phyloP scores from a whole-genome alignment of 2,329 filamentous ascomycete species.

The Dothideomycetes sp. region DNA sequence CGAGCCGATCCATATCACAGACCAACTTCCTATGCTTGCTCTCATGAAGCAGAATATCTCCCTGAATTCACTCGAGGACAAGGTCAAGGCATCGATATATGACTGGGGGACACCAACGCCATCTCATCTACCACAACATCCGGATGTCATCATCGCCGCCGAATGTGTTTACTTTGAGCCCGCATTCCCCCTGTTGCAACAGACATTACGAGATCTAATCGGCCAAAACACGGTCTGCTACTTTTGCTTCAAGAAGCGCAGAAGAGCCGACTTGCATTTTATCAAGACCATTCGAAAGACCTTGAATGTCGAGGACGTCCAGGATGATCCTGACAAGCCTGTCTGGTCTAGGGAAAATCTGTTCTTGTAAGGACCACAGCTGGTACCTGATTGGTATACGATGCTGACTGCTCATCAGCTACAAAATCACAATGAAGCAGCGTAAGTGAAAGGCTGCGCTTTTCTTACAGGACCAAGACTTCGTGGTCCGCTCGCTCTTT shows the following conservation, averaged over 20 bases:
- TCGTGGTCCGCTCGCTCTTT: no score
- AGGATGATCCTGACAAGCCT: constrained; percentile 37
- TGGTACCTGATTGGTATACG: no score
- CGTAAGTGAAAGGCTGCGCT: no score
- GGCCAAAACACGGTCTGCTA: constrained; percentile 55
- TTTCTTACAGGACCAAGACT: no score
- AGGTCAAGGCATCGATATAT: constrained; percentile 57
- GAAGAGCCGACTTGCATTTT: constrained; percentile 53
- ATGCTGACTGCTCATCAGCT: no score
- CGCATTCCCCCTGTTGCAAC: constrained; percentile 76
- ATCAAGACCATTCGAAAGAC: constrained; percentile 39
- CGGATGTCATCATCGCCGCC: constrained; percentile 80
- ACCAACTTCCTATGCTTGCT: constrained; percentile 73
- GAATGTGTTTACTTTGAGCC: constrained; percentile 98
- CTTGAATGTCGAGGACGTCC: constrained; percentile 35
- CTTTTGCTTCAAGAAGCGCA: constrained; percentile 92
- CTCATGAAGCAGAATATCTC: constrained; percentile 79
- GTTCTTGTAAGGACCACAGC: constrained; percentile 39
- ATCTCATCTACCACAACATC: constrained; percentile 39
- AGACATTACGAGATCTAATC: constrained; percentile 66
- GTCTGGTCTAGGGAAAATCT: constrained; percentile 37
- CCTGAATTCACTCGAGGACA: constrained; percentile 60
- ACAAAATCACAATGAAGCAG: constrained; percentile 5
- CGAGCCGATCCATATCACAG: constrained; percentile 63
- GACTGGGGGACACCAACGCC: constrained; percentile 56